Base-by-base conservation (phyloP, 257 asterid genomes). In the Knoxia roxburghii region DNA sequence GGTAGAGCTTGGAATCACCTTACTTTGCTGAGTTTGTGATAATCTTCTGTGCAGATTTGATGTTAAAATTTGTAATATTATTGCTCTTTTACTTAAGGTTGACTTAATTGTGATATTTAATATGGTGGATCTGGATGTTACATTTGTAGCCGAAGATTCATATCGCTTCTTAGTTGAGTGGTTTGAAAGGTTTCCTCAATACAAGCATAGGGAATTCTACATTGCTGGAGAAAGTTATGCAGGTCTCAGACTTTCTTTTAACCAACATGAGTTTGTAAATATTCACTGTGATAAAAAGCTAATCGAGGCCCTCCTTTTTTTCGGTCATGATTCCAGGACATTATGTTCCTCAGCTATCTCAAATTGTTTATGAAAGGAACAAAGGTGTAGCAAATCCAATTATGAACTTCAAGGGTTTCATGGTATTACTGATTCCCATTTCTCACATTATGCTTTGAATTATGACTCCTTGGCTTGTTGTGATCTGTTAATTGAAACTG, bases 171-270 rank as follows among this genome's bases (percentile, higher is more conserved):
- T 94, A 71, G 64, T 86, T 61, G 82, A 79, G 78, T 94, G 99
- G 99, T 87, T 90, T 45, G 96, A 90, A 80, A 89, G 97, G 86
- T 94, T 94, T 79, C 98, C 99, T 54, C 95, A 90, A 72, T 94
- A 94, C 88, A 94, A 90, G 77, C 80, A 87, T 63, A 79, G 98
- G 74, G 96, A 85, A 1, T 90, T 94, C 65, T 94, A 90, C 85
- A 83, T 94, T 68, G 86, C 93, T 0, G 99, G 99, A 68, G 99
- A 94, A 83, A 94, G 99, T 75, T 94, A 94, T 76, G 99, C 99
- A 74, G 96, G 96, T 89, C 3, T 27, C 71, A 39, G 52, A 40
- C 17, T 29, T 67, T 2, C 10, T 49, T 59, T 61, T 37, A 58
- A 41, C 4, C 54, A 62, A 1, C 43, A 14, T 27, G 12, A 33